Base-by-base conservation (phyloP, 176 grass and related monocot species). In the Hyparrhenia diplandra region DNA sequence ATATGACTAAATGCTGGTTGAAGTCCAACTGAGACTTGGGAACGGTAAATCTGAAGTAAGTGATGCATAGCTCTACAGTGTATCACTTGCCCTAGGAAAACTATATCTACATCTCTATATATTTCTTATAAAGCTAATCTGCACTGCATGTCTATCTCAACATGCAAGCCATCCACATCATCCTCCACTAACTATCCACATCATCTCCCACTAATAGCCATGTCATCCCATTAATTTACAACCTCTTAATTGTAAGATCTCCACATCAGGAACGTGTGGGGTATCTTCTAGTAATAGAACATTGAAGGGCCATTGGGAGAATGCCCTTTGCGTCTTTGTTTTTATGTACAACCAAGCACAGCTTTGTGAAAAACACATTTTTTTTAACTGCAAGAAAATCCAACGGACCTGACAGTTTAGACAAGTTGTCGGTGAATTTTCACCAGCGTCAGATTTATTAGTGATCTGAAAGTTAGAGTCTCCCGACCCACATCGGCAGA, bases 371-470 rank as follows among this genome's bases (percentile, higher is more conserved):
- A 25, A 75, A 49, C 1, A 80, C 13, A 69, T n/a, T n/a, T n/a
- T n/a, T n/a, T n/a, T 73, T 42, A 34, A 37, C 29, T 80, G 57
- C 43, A 71, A 75, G 51, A 74, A 61, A 69, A 85, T 76, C 45
- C 65, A 35, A 87, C 82, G 46, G 28, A 97, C 94, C 87, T 97
- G 89, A 36, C 89, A 94, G 75, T 94, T 91, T 61, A 89, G 87
- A 77, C 89, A 94, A 39, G 60, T 74, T 65, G 73, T 67, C 47
- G 84, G 64, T 79, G 85, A 85, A 66, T 59, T 97, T 68, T 88
- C 89, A 75, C 91, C 85, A 76, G 62, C 76, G 51, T 97, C 94
- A 71, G 87, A 87, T 86, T 69, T 39, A 46, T 80, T 87, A 75
- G 80, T 74, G 68, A 29, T 91, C 91, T 89, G 83, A 62, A 88